Evolutionary conservation across 2,329 filamentous ascomycete species (phyloP).

Genomic region (Nigrospora osmanthi): DNA sequence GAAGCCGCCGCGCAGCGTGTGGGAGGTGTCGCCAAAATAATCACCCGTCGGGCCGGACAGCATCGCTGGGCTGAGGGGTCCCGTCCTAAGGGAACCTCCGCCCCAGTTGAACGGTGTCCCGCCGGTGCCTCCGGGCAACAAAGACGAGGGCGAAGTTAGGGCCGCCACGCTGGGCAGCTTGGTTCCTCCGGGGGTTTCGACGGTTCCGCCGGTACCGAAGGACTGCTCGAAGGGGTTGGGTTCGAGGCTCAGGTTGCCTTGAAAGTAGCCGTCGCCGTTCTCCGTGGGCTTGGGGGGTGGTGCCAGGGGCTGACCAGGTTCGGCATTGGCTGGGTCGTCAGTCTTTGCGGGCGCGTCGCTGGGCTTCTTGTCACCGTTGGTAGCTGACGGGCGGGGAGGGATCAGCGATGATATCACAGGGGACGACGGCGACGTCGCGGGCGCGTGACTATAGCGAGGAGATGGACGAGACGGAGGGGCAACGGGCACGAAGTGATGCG

Average conservation of each 20-base stretch:
- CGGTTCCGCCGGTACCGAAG: constrained; percentile 57
- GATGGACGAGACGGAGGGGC: not conserved
- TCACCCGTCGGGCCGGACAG: constrained; percentile 78
- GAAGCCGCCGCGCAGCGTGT: constrained; percentile 73
- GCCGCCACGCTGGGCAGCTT: constrained; percentile 85
- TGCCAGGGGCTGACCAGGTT: constrained; percentile 57
- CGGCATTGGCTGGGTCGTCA: constrained; percentile 46
- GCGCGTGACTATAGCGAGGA: not conserved
- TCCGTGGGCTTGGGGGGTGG: constrained; percentile 61
- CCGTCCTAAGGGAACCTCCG: constrained; percentile 77
- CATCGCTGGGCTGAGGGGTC: constrained; percentile 95
- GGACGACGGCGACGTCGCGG: not conserved
- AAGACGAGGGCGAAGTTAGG: constrained; percentile 81
- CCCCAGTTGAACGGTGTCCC: constrained; percentile 73
- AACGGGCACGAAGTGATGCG: not conserved
- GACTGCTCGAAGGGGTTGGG: constrained; percentile 97
- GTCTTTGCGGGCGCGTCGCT: constrained; percentile 36
- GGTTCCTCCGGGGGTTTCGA: constrained; percentile 75
- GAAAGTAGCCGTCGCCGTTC: constrained; percentile 53
- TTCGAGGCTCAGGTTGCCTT: constrained; percentile 64
- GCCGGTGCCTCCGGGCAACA: constrained; percentile 67
- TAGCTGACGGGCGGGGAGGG: constrained; percentile 21
- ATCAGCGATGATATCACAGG: not conserved
- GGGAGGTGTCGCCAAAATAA: constrained; percentile 73
- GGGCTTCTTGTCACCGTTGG: constrained; percentile 35